Conservation (phyloP, 2,329 filamentous ascomycete species). For the Dendryphion nanum region DNA sequence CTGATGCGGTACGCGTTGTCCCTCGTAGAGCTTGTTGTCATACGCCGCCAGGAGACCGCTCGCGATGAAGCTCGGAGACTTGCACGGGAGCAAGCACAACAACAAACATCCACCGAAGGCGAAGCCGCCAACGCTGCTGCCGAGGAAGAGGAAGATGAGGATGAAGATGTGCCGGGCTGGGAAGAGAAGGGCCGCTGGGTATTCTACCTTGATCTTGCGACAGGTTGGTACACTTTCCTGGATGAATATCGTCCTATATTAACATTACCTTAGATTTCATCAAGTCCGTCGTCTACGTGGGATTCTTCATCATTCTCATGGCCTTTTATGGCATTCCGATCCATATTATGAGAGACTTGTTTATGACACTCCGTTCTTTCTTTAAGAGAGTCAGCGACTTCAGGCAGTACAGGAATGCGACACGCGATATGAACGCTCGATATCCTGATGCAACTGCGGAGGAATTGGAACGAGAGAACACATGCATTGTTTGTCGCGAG, state of each 20-base stretch:
- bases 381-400: conserved; percentile 86
- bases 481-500: conserved; percentile 96
- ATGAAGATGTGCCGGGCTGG: conserved; percentile 94
- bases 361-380: conserved; percentile 90
- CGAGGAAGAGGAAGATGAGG: conserved; percentile 84
- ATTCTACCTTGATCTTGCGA: conserved; percentile 80
- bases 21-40: conserved; percentile 72
- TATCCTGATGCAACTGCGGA: conserved; percentile 89
- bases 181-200: conserved; percentile 93
- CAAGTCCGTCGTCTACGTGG: conserved; percentile 83
- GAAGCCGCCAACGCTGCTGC: conserved; percentile 41
- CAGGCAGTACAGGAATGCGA: conserved; percentile 84
- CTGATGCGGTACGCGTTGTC: conserved; percentile 75
- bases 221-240: conserved; percentile 60
- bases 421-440: conserved; percentile 85
- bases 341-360: conserved; percentile 93
- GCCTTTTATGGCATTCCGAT: conserved; percentile 94
- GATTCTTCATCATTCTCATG: conserved; percentile 91
- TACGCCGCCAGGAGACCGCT: conserved; percentile 69
- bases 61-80: conserved; percentile 48
- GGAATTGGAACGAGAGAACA: conserved; percentile 81
- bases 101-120: conserved; percentile 37
- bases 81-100: conserved; percentile 68
- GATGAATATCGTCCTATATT: no score
- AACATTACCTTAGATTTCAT: conserved; percentile 86